These are phyloP conservation scores for Cyphellophora europaea DNA, from an alignment of 2,329 filamentous ascomycete species.

Conservation along the genomic window DNA sequence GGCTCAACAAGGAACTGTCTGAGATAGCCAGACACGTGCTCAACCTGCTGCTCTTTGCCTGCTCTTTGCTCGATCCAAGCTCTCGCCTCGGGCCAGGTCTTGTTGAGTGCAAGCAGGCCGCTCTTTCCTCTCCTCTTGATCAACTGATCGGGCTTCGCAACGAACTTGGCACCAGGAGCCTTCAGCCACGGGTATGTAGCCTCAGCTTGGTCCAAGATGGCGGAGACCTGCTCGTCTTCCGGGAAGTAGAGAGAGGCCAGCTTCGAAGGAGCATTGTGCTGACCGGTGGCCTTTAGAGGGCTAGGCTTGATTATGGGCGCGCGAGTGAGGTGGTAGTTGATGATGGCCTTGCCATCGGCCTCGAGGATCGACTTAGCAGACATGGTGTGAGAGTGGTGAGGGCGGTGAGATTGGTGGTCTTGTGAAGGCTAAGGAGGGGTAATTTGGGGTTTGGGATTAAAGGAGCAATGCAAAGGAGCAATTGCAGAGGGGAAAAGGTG, in stretches of 20 bases:
- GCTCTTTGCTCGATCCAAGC: constrained; percentile 90
- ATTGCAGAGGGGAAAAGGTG: constrained; percentile 1
- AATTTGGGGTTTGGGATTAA: constrained; percentile 11
- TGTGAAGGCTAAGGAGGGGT: constrained; percentile 13
- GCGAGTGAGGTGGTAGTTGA: constrained; percentile 99
- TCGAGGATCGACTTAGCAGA: constrained; percentile 96
- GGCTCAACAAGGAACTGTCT: constrained; percentile 97
- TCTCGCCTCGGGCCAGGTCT: constrained; percentile 88
- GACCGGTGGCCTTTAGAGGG: constrained; percentile 71
- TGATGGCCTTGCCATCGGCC: constrained; percentile 99
- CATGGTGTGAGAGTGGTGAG: constrained; percentile 52
- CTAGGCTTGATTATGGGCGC: constrained; percentile 96
- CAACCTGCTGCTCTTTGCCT: constrained; percentile 85
- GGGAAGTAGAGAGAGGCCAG: constrained; percentile 89
- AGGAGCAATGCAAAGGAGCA: constrained; percentile 3
- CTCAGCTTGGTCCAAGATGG: constrained; percentile 90
- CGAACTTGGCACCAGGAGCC: constrained; percentile 74
- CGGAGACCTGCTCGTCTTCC: constrained; percentile 72
- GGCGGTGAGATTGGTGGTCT: constrained; percentile 15
- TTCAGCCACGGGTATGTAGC: constrained; percentile 94
- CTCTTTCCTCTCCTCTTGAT: constrained; percentile 99
- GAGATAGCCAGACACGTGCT: constrained; percentile 79
- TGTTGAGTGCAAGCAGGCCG: constrained; percentile 90
- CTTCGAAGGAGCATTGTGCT: constrained; percentile 86
- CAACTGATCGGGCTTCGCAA: constrained; percentile 98